These are phyloP conservation scores for Rhynchosporium agropyri DNA, from an alignment of 2,329 filamentous ascomycete genomes.

Conservation along the genomic window DNA sequence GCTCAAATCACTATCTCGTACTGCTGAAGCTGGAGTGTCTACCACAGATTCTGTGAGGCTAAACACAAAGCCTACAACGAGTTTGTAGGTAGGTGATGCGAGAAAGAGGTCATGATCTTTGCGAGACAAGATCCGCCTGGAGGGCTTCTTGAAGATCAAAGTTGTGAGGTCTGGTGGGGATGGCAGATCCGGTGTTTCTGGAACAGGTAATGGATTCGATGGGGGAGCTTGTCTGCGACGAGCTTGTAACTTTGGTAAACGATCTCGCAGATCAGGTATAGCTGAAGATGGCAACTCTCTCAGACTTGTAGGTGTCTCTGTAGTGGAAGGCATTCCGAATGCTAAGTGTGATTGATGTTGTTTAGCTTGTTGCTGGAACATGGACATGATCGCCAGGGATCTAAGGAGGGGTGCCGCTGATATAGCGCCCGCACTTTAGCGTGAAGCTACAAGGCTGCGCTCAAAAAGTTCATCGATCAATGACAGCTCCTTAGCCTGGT, in stretches of 20 bases:
- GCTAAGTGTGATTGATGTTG: slow-evolving; percentile 17
- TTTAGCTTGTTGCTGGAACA: not conserved
- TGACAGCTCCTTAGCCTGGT: too few relatives aligned
- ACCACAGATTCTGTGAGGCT: slow-evolving; percentile 79
- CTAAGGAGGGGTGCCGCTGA: slow-evolving; percentile 9
- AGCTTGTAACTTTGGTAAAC: slow-evolving; percentile 69
- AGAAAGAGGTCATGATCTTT: slow-evolving; percentile 83
- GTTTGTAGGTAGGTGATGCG: slow-evolving; percentile 70
- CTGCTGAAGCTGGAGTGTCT: slow-evolving; percentile 67
- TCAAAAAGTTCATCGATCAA: slow-evolving; percentile 16
- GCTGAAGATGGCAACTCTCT: slow-evolving; percentile 25
- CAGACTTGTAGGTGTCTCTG: slow-evolving; percentile 17
- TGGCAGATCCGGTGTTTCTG: slow-evolving; percentile 74
- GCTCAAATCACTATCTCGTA: slow-evolving; percentile 59
- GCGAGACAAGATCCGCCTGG: slow-evolving; percentile 77
- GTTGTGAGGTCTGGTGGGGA: slow-evolving; percentile 63
- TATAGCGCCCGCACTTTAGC: slow-evolving; percentile 17
- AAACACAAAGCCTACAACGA: slow-evolving; percentile 86
- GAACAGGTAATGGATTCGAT: slow-evolving; percentile 64
- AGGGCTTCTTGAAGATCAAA: slow-evolving; percentile 67
- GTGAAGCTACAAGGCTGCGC: slow-evolving; percentile 7
- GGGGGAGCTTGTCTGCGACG: slow-evolving; percentile 57
- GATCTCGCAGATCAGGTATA: slow-evolving; percentile 56
- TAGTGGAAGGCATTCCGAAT: slow-evolving; percentile 38
- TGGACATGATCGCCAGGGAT: slow-evolving; percentile 3